Base-by-base conservation (phyloP, 2,329 filamentous ascomycete species). In the Parastagonospora nodorum region DNA sequence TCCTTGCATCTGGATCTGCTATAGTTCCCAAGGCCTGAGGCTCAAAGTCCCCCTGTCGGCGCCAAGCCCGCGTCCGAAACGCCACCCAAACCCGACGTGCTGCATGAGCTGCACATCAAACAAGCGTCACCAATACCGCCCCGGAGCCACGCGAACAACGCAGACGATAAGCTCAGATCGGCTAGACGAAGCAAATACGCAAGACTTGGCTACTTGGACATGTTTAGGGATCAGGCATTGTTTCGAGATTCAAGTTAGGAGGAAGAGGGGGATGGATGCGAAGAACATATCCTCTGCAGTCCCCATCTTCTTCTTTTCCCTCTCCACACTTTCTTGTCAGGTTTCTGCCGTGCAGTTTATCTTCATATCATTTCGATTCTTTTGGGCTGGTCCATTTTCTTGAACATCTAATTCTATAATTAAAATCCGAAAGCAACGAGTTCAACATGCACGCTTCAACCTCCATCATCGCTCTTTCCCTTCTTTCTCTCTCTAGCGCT, bases 61-160 rank as follows among this genome's bases (percentile, higher is more conserved):
- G 19, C 19, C 19, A 24, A 24, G 19, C 5, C 5, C 19, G 19
- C 19, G 19, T 24, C 55, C 64, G 64, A 70, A 70, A 70, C 67
- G 64, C 54, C 31, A 31, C 45, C 57, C 62, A 68, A 65, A 71
- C 66, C 51, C 42, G 50, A 35, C 36, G 27, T 51, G 67, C 64
- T 42, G 48, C 67, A 71, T 45, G 37, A 51, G 29, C 32, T 15
- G 57, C 60, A 63, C 59, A 63, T 67, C 61, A 66, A 64, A 71
- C 66, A 35, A 42, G 29, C 12, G 9, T 35, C 15, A 35, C 57
- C 51, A 56, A 57, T 46, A 45, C 29, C 28, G 38, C 27, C 35
- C 48, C 30, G 19, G 19, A 46, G 12, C 39, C 15, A 24, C 15
- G 4, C 16, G 11, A 16, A 24, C 2, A 31, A 24, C 19, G 19